Percentiles rank a stretch among this genome's conserved stretches.
Conservation (phyloP, 108 stramenopile genomes). For the Skeletonema grethae region DNA sequence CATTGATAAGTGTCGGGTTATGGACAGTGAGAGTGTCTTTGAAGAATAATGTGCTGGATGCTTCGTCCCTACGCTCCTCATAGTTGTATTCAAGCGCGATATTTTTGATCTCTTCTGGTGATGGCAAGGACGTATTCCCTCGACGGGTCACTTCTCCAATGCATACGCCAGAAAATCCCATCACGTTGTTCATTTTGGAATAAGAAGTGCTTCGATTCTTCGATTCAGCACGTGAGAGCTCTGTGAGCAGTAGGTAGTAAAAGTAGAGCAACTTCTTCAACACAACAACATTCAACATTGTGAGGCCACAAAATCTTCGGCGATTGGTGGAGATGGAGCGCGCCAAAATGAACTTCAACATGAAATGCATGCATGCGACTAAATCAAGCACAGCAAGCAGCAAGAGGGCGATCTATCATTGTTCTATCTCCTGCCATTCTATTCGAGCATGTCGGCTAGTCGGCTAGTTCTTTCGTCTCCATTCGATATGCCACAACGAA, state of each 20-base stretch:
- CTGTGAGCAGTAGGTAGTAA: no score
- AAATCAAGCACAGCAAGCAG: no score
- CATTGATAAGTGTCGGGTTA: constrained; percentile 12
- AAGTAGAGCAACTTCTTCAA: no score
- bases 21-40: constrained; percentile 1
- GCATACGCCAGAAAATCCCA: neutral
- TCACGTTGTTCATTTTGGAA: neutral
- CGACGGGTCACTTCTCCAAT: neutral
- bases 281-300: no score
- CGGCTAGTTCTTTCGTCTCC: constrained; percentile 27
- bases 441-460: no score
- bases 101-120: constrained; percentile 5
- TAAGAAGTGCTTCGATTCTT: neutral
- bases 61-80: constrained; percentile 16
- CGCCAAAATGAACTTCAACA: no score
- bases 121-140: neutral
- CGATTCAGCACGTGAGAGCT: no score
- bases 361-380: no score
- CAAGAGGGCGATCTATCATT: no score
- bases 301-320: no score
- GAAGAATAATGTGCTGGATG: constrained; percentile 24
- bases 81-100: constrained; percentile 2
- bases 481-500: constrained; percentile 10
- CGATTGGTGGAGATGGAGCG: no score
- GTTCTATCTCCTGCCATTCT: neutral